Evolutionary conservation across 2,329 filamentous ascomycete genomes (phyloP), one percentile per base, ranked within the genome.

Genomic region (Sclerotinia trifoliorum): DNA sequence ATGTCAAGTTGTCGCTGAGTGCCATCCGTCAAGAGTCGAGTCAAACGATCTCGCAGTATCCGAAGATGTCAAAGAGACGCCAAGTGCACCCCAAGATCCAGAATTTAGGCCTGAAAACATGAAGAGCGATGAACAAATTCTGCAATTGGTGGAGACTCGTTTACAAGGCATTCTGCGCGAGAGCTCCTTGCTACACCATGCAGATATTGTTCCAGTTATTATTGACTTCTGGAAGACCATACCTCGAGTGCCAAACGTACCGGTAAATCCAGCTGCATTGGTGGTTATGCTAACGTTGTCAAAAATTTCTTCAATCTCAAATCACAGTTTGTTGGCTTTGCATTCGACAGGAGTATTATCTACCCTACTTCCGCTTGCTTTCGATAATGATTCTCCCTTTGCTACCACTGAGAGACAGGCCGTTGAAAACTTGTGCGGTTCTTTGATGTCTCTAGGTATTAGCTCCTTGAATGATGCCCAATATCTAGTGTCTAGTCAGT

Each of bases 391-490:
- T 62, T 82, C 84, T 26, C 77, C 79, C 19, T 80, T 91, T 42
- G 82, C 83, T 19, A 76, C 81, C 32, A 76, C 80, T 3, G 90
- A 93, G 76, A 83, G 82, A 73, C 78, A 81, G 35, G 81, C 88
- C 19, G 85, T 93, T 26, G 81, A 89, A 71, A 82, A 85, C 29
- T 83, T 96, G 35, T 94, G 91, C 75, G 85, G 85, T 71, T 83
- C 83, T 78, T 80, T 96, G 76, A 87, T 92, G 82, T 81, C 86
- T 68, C 83, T 95, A 71, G 94, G 95, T 26, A 86, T 96, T 73
- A 91, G 89, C 75, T 85, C 85, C 69, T 85, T 97, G n/a, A 87
- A 92, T 57, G 93, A 97, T 81, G 92, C 92, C 21, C 89, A 94
- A 75, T 88, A 90, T 70, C 83, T 99, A 42, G 78, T 89, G 49